These are phyloP conservation scores for Tetraselmis striata DNA, from an alignment of 139 green algal genomes.

Conservation along the genomic window DNA sequence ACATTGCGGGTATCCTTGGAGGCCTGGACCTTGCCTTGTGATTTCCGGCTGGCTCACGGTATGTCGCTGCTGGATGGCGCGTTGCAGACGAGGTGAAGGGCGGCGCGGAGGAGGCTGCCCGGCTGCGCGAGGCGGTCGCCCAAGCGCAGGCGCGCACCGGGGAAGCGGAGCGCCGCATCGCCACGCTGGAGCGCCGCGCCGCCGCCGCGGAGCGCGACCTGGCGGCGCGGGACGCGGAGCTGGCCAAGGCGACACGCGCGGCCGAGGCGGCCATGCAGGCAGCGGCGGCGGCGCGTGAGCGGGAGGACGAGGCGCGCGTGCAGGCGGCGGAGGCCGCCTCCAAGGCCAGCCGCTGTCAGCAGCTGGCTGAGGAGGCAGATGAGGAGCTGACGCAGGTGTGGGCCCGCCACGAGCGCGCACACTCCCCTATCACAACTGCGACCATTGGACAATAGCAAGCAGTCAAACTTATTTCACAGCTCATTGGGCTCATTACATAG, in stretches of 20 bases:
- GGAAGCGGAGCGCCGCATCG: not conserved
- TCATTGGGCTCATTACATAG: no score
- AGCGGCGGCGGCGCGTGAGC: not conserved
- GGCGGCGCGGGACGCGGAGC: not conserved
- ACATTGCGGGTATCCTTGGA: no score
- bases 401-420: not conserved
- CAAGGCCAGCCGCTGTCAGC: not conserved
- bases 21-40: no score
- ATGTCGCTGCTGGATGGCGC: no score
- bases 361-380: not conserved
- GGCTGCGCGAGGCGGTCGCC: constrained; percentile 11
- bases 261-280: not conserved
- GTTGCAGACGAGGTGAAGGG: constrained; percentile 6
- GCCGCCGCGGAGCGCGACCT: not conserved
- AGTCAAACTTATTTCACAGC: no score
- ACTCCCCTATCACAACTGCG: not conserved
- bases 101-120: constrained; percentile 30
- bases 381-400: not conserved
- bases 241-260: not conserved
- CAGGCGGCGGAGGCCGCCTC: not conserved
- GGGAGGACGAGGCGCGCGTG: not conserved
- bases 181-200: not conserved
- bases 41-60: no score
- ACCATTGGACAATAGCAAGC: no score
- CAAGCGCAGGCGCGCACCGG: not conserved